A percentile compares a stretch with the other conserved stretches of the same genome.
These are phyloP conservation scores for Glutinoglossum americanum DNA, from an alignment of 495 filamentous ascomycete genomes.

Conservation along the genomic window DNA sequence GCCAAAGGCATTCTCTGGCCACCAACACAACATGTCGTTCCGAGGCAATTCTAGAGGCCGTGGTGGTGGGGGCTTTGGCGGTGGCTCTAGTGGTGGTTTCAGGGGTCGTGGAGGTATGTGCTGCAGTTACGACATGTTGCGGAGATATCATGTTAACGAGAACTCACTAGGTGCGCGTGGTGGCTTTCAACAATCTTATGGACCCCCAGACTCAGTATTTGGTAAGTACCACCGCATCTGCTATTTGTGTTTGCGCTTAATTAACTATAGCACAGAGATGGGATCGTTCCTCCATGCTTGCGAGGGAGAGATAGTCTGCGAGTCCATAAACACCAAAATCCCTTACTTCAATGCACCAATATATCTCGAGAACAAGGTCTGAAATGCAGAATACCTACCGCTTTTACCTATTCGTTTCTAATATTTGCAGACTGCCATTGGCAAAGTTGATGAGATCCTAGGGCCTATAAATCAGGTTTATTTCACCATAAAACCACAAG, in stretches of 20 bases:
- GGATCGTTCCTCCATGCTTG: constrained; percentile 79
- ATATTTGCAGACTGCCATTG: constrained; percentile 40
- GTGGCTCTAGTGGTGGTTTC: constrained; percentile 11
- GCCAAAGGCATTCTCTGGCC: neutral
- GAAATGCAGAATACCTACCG: neutral
- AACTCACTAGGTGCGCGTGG: constrained; percentile 26
- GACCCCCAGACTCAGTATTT: constrained; percentile 42
- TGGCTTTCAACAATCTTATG: constrained; percentile 39
- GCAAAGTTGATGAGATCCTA: constrained; percentile 60
- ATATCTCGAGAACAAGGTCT: constrained; percentile 92
- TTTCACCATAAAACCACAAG: constrained; percentile 92
- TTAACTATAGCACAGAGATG: constrained; percentile 38
- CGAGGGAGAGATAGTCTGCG: constrained; percentile 93
- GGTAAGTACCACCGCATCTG: constrained; percentile 22
- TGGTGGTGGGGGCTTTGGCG: constrained; percentile 13
- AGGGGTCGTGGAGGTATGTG: constrained; percentile 14
- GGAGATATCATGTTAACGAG: neutral
- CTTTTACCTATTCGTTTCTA: constrained; percentile 8
- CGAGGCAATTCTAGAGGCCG: constrained; percentile 13
- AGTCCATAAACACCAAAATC: constrained; percentile 81
- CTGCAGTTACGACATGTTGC: neutral
- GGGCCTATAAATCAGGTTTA: constrained; percentile 90
- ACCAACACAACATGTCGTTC: constrained; percentile 14
- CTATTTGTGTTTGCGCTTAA: constrained; percentile 3
- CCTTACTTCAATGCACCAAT: constrained; percentile 98